Conservation (phyloP, 139 green algal species). For the Ettlia oleoabundans region DNA sequence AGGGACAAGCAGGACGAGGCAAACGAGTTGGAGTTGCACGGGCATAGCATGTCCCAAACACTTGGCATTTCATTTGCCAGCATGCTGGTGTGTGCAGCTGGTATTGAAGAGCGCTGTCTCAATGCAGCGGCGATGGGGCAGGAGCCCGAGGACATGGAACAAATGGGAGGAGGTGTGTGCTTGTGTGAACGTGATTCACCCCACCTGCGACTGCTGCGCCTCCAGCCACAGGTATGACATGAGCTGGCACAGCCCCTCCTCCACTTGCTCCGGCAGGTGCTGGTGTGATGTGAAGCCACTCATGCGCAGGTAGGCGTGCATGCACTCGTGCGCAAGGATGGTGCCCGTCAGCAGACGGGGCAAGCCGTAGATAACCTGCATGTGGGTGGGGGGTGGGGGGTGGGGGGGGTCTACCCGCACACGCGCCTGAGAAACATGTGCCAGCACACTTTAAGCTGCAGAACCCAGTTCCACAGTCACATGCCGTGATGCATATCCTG, state of each 20-base stretch:
- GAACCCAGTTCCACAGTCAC: too few relatives aligned
- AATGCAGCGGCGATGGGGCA: too few relatives aligned
- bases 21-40: not conserved
- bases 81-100: too few relatives aligned
- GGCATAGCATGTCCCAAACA: too few relatives aligned
- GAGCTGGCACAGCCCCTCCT: slow-evolving; percentile 95
- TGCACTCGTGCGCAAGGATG: slow-evolving; percentile 93
- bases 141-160: not conserved
- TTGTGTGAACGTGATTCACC: not conserved
- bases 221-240: slow-evolving; percentile 94
- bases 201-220: slow-evolving; percentile 38
- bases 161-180: not conserved
- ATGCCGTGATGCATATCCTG: not conserved
- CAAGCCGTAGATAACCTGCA: slow-evolving; percentile 81
- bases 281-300: slow-evolving; percentile 47
- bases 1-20: not conserved
- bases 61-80: too few relatives aligned
- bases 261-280: slow-evolving; percentile 66
- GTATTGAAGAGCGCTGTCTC: too few relatives aligned
- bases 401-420: too few relatives aligned
- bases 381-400: not conserved
- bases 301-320: slow-evolving; percentile 91
- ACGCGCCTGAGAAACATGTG: too few relatives aligned
- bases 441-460: too few relatives aligned
- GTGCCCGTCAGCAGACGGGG: slow-evolving; percentile 82